phyloP scores from a whole-genome alignment of 2,329 filamentous ascomycete species.

The Xylariaceae sp. region DNA sequence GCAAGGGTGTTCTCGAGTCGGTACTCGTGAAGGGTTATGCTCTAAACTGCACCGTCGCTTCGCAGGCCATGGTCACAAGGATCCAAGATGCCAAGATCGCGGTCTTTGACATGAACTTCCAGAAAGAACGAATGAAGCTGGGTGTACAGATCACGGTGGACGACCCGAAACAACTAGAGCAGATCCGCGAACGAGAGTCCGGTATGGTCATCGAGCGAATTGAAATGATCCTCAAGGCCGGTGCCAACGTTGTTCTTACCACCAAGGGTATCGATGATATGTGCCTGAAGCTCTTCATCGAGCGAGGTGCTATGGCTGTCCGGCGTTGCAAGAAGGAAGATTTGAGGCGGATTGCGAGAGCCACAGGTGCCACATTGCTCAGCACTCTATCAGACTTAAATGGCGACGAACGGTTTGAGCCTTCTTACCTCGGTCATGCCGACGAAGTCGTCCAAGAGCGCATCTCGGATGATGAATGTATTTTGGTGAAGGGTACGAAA shows the following conservation, averaged over 20 bases:
- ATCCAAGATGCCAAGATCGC: slow-evolving; percentile 95
- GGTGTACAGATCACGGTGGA: slow-evolving; percentile 98
- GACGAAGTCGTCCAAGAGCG: slow-evolving; percentile 98
- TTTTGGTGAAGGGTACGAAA: slow-evolving; percentile 93
- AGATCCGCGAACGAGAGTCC: slow-evolving; percentile 88
- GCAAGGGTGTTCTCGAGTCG: slow-evolving; percentile 86
- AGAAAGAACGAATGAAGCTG: slow-evolving; percentile 99
- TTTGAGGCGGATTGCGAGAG: slow-evolving; percentile 88
- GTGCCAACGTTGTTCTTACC: slow-evolving; percentile 91
- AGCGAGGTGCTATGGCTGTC: slow-evolving; percentile 93
- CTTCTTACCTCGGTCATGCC: slow-evolving; percentile 81
- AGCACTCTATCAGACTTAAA: slow-evolving; percentile 94
- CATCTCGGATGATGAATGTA: slow-evolving; percentile 98
- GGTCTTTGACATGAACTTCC: slow-evolving; percentile 93
- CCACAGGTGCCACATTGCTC: slow-evolving; percentile 88
- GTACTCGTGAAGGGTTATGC: slow-evolving; percentile 93
- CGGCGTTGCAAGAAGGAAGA: slow-evolving; percentile 99
- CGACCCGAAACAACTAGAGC: slow-evolving; percentile 93
- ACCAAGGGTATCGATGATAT: slow-evolving; percentile 99
- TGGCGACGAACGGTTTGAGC: slow-evolving; percentile 93
- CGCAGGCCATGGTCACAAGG: slow-evolving; percentile 93
- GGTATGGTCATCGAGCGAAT: slow-evolving; percentile 91
- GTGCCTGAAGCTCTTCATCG: slow-evolving; percentile 88
- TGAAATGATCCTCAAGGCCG: slow-evolving; percentile 96
- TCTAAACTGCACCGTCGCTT: slow-evolving; percentile 96